Evolutionary conservation across 2,329 filamentous ascomycete genomes (phyloP).

Genomic region (Herpotrichia juniperi): DNA sequence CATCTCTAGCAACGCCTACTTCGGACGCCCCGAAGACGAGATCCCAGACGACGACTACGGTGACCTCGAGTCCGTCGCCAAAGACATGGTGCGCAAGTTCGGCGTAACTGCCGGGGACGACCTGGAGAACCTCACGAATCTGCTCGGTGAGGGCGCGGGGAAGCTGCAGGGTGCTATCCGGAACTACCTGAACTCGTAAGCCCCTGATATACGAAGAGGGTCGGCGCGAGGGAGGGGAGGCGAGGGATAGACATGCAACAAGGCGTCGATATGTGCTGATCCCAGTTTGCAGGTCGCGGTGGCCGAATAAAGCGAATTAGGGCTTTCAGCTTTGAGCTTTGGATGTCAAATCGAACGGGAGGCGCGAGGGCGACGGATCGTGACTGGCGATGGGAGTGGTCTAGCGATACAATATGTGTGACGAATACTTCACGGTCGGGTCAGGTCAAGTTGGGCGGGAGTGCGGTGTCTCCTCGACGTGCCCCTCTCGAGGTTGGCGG

Average conservation of each 20-base stretch:
- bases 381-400: too few relatives aligned
- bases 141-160: conserved; percentile 83
- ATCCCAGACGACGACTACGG: conserved; percentile 75
- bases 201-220: background rate
- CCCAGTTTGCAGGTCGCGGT: background rate
- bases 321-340: too few relatives aligned
- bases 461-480: too few relatives aligned
- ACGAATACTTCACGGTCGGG: too few relatives aligned
- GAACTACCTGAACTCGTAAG: conserved; percentile 48
- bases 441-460: too few relatives aligned
- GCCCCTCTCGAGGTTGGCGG: too few relatives aligned
- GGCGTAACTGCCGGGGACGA: conserved; percentile 96
- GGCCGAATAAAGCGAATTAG: too few relatives aligned
- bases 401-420: too few relatives aligned
- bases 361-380: too few relatives aligned
- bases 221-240: background rate
- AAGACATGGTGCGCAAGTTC: conserved; percentile 94
- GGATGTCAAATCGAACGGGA: too few relatives aligned
- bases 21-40: conserved; percentile 89
- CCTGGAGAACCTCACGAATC: conserved; percentile 83
- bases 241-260: background rate
- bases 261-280: background rate
- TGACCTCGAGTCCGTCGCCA: conserved; percentile 89
- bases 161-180: conserved; percentile 71
- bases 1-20: conserved; percentile 97